Conservation (phyloP, 202 grass and related monocot species). For the Schoenoplectus triqueter region DNA sequence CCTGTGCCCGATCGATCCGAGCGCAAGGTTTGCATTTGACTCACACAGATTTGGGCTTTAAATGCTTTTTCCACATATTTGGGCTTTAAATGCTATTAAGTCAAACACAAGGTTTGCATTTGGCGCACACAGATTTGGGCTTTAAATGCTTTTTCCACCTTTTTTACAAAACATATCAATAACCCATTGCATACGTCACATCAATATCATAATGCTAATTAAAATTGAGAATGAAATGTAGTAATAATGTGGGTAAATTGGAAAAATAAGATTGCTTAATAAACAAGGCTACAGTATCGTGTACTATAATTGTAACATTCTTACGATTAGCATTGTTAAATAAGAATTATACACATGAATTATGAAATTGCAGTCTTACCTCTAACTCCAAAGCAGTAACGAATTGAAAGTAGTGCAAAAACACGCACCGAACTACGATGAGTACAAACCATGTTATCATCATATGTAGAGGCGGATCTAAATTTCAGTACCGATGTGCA, state of each 20-base stretch:
- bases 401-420: neutral
- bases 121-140: neutral
- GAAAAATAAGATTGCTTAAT: neutral
- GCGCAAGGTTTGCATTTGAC: too few species aligned
- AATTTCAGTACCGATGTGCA: too few species aligned
- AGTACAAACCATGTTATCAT: neutral
- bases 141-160: neutral
- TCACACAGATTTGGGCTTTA: too few species aligned
- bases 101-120: neutral
- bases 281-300: neutral
- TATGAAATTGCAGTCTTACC: neutral
- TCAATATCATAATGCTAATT: neutral
- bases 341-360: neutral
- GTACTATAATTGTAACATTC: neutral
- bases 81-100: too few species aligned
- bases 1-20: conserved; percentile 32
- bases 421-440: neutral
- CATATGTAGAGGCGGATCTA: too few species aligned
- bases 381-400: neutral
- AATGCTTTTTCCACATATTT: too few species aligned
- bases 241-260: neutral
- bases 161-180: neutral
- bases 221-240: neutral
- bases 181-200: neutral
- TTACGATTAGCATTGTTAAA: too few species aligned